Conservation (phyloP, 176 grass and related monocot genomes). For the Aegilops longissima region DNA sequence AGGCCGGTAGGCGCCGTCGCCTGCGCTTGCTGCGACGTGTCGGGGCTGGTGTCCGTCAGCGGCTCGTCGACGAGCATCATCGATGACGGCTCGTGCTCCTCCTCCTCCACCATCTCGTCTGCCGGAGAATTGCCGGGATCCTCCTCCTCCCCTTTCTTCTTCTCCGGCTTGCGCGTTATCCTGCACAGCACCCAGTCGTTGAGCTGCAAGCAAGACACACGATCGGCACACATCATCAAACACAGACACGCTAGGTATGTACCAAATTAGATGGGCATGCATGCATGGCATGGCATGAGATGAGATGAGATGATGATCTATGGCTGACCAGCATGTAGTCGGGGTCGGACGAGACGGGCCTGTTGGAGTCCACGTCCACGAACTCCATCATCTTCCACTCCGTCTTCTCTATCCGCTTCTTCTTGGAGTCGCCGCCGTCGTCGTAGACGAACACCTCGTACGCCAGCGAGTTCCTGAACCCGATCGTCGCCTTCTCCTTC, state of each 20-base stretch:
- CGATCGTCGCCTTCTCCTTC: background rate
- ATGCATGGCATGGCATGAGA: background rate
- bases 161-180: background rate
- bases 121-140: background rate
- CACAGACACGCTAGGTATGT: background rate
- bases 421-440: background rate
- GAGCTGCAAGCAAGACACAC: background rate
- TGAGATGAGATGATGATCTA: background rate
- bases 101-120: background rate
- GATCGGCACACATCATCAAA: background rate
- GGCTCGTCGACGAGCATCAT: background rate
- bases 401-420: background rate
- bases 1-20: background rate
- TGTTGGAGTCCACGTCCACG: background rate
- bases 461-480: background rate
- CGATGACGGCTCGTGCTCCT: background rate
- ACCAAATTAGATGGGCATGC: too few species aligned
- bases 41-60: background rate
- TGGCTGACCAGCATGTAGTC: background rate
- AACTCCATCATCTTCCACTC: slow-evolving; percentile 16
- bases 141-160: background rate
- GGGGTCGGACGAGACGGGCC: background rate
- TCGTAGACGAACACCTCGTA: background rate
- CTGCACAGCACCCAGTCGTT: background rate
- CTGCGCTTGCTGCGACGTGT: background rate